phyloP scores from a whole-genome alignment of 1,284 basidiomycete species.

The Marasmius oreades region DNA sequence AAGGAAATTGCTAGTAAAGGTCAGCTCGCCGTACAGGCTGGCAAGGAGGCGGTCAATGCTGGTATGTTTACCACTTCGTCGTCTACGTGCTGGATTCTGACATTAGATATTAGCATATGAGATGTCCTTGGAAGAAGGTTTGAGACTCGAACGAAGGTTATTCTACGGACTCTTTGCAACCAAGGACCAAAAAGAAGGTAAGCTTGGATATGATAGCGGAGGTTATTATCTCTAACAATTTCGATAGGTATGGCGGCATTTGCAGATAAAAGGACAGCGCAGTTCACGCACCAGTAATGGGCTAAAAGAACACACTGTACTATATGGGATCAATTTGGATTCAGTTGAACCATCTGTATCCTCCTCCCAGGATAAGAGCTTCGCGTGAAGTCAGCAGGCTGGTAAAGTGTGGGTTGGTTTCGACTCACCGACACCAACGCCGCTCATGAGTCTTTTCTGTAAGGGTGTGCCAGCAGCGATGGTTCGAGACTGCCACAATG shows the following conservation, averaged over 20 bases:
- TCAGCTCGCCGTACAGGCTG: constrained; percentile 83
- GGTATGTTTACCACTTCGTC: constrained; percentile 44
- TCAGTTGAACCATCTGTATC: constrained; percentile 36
- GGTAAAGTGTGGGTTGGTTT: neutral
- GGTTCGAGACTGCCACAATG: constrained; percentile 44
- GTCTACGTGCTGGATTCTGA: neutral
- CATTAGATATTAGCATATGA: constrained; percentile 68
- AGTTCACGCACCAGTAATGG: constrained; percentile 61
- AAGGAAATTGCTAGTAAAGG: constrained; percentile 83
- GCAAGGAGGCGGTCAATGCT: constrained; percentile 94
- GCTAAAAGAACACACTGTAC: constrained; percentile 2
- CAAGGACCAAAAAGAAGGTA: constrained; percentile 95
- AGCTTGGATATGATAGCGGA: constrained; percentile 22
- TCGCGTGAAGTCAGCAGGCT: neutral
- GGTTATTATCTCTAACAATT: constrained; percentile 7
- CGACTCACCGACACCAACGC: constrained; percentile 45
- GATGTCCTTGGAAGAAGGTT: constrained; percentile 76
- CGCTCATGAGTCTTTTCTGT: constrained; percentile 44
- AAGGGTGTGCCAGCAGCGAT: constrained; percentile 41
- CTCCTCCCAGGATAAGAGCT: constrained; percentile 33
- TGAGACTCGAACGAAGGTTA: constrained; percentile 84
- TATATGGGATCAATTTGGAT: neutral
- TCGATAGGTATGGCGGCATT: constrained; percentile 89
- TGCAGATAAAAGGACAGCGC: constrained; percentile 93
- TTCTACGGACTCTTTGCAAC: constrained; percentile 96